Conservation (phyloP, 257 asterid genomes). For the Scutellaria galericulata region DNA sequence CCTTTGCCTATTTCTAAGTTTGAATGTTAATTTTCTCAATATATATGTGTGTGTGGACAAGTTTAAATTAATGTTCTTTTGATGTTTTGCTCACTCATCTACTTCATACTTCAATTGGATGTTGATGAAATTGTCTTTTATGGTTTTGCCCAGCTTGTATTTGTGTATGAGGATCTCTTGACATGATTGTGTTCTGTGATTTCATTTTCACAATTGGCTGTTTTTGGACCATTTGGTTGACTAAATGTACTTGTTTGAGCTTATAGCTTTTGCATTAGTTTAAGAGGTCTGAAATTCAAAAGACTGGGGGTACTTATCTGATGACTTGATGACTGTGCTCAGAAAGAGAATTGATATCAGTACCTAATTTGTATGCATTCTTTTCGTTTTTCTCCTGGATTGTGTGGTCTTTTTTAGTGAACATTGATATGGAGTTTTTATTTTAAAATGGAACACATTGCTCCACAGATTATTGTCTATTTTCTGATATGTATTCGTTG, state of each 20-base stretch:
- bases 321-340: background rate
- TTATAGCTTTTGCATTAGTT: conserved; percentile 21
- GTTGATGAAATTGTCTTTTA: background rate
- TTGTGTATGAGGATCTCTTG: background rate
- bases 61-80: background rate
- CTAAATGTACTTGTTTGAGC: conserved; percentile 18
- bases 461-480: background rate
- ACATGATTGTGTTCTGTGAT: conserved; percentile 2
- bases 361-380: background rate
- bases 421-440: background rate
- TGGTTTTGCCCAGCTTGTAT: background rate
- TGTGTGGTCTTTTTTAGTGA: background rate
- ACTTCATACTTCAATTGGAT: conserved; percentile 12
- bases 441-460: background rate
- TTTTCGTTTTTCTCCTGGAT: background rate
- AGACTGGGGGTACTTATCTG: background rate
- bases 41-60: conserved; percentile 1
- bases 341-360: background rate
- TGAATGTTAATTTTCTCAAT: background rate
- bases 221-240: background rate
- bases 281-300: conserved; percentile 2
- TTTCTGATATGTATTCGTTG: conserved; percentile 1
- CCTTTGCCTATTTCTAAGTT: background rate
- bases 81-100: conserved; percentile 13
- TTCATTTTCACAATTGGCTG: background rate